Base-by-base conservation (phyloP, 768 basidiomycete genomes). In the Russula sp. region DNA sequence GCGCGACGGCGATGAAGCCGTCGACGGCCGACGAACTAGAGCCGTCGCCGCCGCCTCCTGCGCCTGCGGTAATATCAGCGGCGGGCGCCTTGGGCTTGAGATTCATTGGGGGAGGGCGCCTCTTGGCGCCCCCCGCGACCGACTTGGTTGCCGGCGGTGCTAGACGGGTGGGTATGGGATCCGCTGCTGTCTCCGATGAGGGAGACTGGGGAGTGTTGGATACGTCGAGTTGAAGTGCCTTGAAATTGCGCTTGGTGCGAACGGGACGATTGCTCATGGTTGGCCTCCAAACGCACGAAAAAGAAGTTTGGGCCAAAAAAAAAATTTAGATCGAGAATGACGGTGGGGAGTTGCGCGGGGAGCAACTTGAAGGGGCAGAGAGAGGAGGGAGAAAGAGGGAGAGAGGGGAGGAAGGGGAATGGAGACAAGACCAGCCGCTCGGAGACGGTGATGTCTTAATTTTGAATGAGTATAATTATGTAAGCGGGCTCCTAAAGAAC, bases 211-310 rank as follows among this genome's bases (percentile, higher is more conserved):
- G 67, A 49, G 25, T 29, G 25, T 75, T 73, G 48, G 79, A 64
- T 60, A 87, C 84, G 67, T 82, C 79, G 71, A 94, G 84, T 75
- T 87, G 84, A 9, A 94, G 82, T 42, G 81, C 85, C 75, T 92
- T 93, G 82, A 92, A 93, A 72, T 94, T 94, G 65, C 92, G 85
- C 73, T 94, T 94, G 81, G 92, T 91, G 74, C 91, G 87, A 64
- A 91, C 82, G 57, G 87, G 84, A 42, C 82, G 81, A 43, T 76
- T 73, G 42, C 77, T 73, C 78, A 80, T 80, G 20, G 61, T 42
- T n/a, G n/a, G 35, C 7, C 13, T 42, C 38, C n/a, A n/a, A n/a
- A 25, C 53, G 49, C 48, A 45, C 38, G 16, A 34, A 51, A 22
- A 25, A 34, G 46, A 22, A 25, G 14, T 42, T 25, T 22, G 32